A percentile compares a stretch with the other conserved stretches of the same genome.
Evolutionary conservation across 305 asterid genomes (phyloP).

Genomic region (Ajuga reptans): DNA sequence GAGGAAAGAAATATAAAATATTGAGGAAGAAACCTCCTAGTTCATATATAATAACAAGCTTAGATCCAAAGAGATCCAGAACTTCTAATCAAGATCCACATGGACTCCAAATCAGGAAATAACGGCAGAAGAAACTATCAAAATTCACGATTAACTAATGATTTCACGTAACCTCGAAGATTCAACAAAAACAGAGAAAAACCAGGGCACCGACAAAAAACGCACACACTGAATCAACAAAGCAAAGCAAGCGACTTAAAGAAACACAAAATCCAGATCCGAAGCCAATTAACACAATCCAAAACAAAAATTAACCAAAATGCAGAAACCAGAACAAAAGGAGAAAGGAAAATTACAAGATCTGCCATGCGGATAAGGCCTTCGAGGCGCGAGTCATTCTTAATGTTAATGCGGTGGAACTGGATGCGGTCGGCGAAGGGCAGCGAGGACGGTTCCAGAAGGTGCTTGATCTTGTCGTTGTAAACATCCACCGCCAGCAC

Average conservation of each 20-base stretch:
- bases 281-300: slow-evolving; percentile 8
- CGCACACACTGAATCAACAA: not conserved
- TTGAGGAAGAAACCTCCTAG: not conserved
- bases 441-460: slow-evolving; percentile 52
- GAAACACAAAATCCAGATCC: slow-evolving; percentile 26
- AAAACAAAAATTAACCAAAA: slow-evolving; percentile 15
- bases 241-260: not conserved
- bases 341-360: slow-evolving; percentile 48
- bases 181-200: not conserved
- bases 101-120: slow-evolving; percentile 17
- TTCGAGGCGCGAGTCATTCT: slow-evolving; percentile 92
- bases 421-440: slow-evolving; percentile 72
- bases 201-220: not conserved
- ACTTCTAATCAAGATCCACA: slow-evolving; percentile 17
- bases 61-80: slow-evolving; percentile 22
- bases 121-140: slow-evolving; percentile 2
- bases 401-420: slow-evolving; percentile 84
- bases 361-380: slow-evolving; percentile 88
- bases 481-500: slow-evolving; percentile 80
- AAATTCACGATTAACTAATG: slow-evolving; percentile 5
- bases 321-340: slow-evolving; percentile 9
- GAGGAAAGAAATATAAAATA: not conserved
- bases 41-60: not conserved
- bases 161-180: not conserved
- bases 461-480: slow-evolving; percentile 77